A percentile compares a stretch with the other conserved stretches of the same genome.
phyloP scores from a whole-genome alignment of 2,329 filamentous ascomycete species.

The Fonsecaea pedrosoi region DNA sequence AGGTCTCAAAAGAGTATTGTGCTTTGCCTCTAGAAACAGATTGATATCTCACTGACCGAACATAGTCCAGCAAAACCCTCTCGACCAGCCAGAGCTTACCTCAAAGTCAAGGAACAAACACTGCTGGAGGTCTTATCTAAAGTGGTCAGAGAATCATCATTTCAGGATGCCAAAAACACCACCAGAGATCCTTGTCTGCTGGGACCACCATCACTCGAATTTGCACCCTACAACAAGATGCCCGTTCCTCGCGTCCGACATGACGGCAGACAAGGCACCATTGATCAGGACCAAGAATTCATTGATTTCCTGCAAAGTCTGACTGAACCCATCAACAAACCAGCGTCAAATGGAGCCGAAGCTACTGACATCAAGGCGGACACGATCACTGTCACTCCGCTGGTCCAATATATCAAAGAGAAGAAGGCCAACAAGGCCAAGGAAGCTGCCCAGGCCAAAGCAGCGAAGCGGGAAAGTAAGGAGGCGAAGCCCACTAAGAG shows the following conservation, averaged over 20 bases:
- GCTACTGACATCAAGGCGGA: constrained; percentile 60
- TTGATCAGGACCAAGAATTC: constrained; percentile 95
- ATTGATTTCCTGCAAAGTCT: constrained; percentile 89
- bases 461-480: constrained; percentile 67
- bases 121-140: constrained; percentile 73
- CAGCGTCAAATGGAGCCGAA: constrained; percentile 58
- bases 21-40: background rate
- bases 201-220: constrained; percentile 80
- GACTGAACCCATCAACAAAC: constrained; percentile 72
- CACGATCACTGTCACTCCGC: constrained; percentile 80
- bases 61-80: constrained; percentile 82
- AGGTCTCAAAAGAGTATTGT: constrained; percentile 81
- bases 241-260: constrained; percentile 75
- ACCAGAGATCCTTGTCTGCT: constrained; percentile 74
- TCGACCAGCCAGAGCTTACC: constrained; percentile 77
- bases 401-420: constrained; percentile 88
- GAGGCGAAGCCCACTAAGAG: constrained; percentile 61
- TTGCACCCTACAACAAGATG: constrained; percentile 81
- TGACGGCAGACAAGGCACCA: constrained; percentile 88
- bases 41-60: constrained; percentile 32
- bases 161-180: constrained; percentile 83
- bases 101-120: constrained; percentile 77
- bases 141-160: constrained; percentile 70
- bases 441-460: constrained; percentile 45
- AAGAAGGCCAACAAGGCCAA: constrained; percentile 81